Conservation (phyloP, 1,139 yeast species). For the Blastobotrys arbuscula region DNA sequence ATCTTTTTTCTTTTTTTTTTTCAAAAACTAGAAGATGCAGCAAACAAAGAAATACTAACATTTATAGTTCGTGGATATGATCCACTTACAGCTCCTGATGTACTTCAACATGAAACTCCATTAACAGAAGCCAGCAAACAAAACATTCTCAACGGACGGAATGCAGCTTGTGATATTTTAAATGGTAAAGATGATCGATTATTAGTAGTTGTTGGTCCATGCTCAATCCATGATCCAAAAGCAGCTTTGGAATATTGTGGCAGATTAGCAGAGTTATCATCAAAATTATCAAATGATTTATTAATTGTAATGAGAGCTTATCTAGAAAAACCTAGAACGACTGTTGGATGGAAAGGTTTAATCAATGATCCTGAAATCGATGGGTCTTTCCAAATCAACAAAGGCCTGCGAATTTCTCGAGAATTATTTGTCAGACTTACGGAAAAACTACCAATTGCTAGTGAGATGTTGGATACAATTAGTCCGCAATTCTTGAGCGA, state of each 20-base stretch:
- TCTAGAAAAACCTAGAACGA: slow-evolving; percentile 95
- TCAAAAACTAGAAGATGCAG: not conserved
- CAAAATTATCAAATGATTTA: slow-evolving; percentile 65
- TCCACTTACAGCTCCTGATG: slow-evolving; percentile 91
- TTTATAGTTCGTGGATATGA: slow-evolving; percentile 70
- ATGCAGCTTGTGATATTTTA: slow-evolving; percentile 65
- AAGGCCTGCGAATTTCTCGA: slow-evolving; percentile 86
- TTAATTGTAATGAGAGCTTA: slow-evolving; percentile 95
- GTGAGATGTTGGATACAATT: slow-evolving; percentile 96
- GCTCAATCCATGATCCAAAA: slow-evolving; percentile 90
- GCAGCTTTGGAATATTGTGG: slow-evolving; percentile 89
- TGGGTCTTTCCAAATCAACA: slow-evolving; percentile 88
- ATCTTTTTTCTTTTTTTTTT: not conserved
- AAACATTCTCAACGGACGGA: slow-evolving; percentile 69
- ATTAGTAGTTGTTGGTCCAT: slow-evolving; percentile 87
- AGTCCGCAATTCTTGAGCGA: slow-evolving; percentile 92
- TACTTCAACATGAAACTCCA: slow-evolving; percentile 85
- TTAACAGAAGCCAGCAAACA: slow-evolving; percentile 54
- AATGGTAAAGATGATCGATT: slow-evolving; percentile 76
- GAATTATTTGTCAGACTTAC: slow-evolving; percentile 82
- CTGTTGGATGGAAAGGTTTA: slow-evolving; percentile 98
- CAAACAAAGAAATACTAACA: not conserved
- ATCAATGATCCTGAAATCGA: slow-evolving; percentile 97
- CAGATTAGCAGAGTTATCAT: slow-evolving; percentile 53
- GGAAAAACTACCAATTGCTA: slow-evolving; percentile 80